phyloP scores from a whole-genome alignment of 352 stramenopile species.

The Globisporangium recalcitrans region DNA sequence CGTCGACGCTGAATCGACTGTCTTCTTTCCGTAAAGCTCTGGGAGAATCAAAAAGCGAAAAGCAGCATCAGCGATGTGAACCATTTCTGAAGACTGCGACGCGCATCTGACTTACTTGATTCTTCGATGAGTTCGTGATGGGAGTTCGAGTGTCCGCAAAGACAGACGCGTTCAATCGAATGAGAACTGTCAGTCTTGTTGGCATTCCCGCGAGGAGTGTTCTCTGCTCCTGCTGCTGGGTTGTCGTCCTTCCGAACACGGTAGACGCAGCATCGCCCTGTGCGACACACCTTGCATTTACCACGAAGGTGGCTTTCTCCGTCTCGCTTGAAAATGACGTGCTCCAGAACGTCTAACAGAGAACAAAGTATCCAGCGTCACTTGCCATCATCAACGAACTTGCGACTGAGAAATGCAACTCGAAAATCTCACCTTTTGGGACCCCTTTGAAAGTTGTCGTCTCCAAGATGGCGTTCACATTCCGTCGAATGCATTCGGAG shows the following conservation, averaged over 20 bases:
- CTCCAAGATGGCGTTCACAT: constrained; percentile 56
- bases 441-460: constrained; percentile 74
- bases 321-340: constrained; percentile 78
- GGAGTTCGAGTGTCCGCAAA: constrained; percentile 70
- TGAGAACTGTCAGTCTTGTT: constrained; percentile 26
- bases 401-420: background rate
- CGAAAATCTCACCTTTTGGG: constrained; percentile 31
- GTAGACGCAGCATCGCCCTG: constrained; percentile 68
- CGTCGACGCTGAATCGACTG: constrained; percentile 46
- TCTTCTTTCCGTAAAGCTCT: constrained; percentile 70
- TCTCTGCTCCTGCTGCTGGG: constrained; percentile 21
- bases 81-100: background rate
- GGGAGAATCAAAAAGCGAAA: background rate
- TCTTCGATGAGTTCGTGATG: constrained; percentile 76
- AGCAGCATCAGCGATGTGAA: constrained; percentile 13
- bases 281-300: constrained; percentile 69
- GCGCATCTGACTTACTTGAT: constrained; percentile 38
- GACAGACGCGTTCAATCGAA: constrained; percentile 36
- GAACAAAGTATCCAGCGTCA: background rate
- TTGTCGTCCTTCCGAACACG: constrained; percentile 24
- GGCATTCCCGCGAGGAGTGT: constrained; percentile 10
- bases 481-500: constrained; percentile 60
- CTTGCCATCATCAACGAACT: background rate
- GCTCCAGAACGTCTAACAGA: constrained; percentile 58
- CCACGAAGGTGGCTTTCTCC: constrained; percentile 53